Evolutionary conservation across 75 land plant genomes (phyloP).

Genomic region (Adiantum capillusveneris): DNA sequence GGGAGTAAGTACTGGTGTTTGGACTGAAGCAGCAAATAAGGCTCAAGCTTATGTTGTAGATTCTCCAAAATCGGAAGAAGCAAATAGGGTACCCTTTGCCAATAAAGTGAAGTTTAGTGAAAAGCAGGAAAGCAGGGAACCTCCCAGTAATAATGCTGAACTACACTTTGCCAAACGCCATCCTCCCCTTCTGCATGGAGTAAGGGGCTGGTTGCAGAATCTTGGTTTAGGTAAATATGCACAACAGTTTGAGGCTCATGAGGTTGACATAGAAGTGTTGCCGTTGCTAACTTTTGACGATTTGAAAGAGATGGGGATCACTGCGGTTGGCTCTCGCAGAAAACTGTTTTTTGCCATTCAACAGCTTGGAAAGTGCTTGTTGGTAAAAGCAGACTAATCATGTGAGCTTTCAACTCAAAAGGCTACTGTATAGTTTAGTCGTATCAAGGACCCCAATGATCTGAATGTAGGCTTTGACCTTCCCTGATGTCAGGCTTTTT

Average conservation of each 20-base stretch:
- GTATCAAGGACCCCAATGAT: too few species aligned
- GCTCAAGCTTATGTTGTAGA: too few species aligned
- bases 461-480: too few species aligned
- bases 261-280: constrained; percentile 80
- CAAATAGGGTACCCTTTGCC: too few species aligned
- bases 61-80: too few species aligned
- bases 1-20: too few species aligned
- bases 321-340: constrained; percentile 83
- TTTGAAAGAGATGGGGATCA: constrained; percentile 86
- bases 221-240: constrained; percentile 74
- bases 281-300: constrained; percentile 85
- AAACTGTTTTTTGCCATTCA: constrained; percentile 75
- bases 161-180: neutral
- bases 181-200: constrained; percentile 23
- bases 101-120: too few species aligned
- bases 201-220: constrained; percentile 56
- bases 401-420: too few species aligned
- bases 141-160: constrained; percentile 3
- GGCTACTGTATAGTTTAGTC: too few species aligned
- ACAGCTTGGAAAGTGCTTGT: constrained; percentile 24
- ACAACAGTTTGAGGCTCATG: constrained; percentile 70
- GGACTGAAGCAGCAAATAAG: too few species aligned
- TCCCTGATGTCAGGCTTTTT: too few species aligned
- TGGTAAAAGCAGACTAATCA: neutral
- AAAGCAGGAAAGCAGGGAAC: constrained; percentile 5